A percentile compares a stretch with the other conserved stretches of the same genome.
These are phyloP conservation scores for Nematocida parisii DNA, from an alignment of 371 early-diverging fungal genomes.

Conservation along the genomic window DNA sequence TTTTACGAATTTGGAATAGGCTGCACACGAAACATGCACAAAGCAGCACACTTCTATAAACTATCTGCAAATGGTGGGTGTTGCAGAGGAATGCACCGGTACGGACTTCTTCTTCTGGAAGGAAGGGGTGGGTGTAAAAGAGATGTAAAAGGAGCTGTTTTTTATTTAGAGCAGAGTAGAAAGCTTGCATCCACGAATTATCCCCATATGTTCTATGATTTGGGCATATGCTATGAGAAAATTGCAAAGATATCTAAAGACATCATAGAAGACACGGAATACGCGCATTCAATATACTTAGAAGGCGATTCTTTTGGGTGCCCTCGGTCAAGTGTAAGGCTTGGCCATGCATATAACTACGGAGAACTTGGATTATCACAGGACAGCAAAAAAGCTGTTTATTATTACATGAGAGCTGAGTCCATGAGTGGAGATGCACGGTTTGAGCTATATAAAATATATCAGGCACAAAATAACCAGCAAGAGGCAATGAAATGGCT, in stretches of 20 bases:
- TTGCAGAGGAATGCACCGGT: conserved; percentile 67
- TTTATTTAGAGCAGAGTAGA: conserved; percentile 68
- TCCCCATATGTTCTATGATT: conserved; percentile 69
- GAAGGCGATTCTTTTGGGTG: conserved; percentile 66
- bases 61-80: conserved; percentile 70
- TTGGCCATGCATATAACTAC: conserved; percentile 63
- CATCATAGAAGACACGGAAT: conserved; percentile 63
- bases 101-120: conserved; percentile 67
- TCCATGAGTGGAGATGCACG: conserved; percentile 23
- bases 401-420: conserved; percentile 41
- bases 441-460: conserved; percentile 73
- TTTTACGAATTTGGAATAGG: conserved; percentile 69
- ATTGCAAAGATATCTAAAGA: conserved; percentile 9
- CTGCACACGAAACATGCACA: conserved; percentile 43
- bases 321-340: conserved; percentile 64
- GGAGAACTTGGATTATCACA: conserved; percentile 59
- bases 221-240: conserved; percentile 67
- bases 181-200: conserved; percentile 63
- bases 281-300: conserved; percentile 64
- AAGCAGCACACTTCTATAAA: conserved; percentile 69
- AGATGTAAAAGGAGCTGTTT: conserved; percentile 65
- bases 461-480: not conserved
- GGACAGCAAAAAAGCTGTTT: conserved; percentile 11
- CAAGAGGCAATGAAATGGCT: conserved; percentile 81
- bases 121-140: conserved; percentile 56